Conservation (phyloP, 2,329 filamentous ascomycete genomes). For the Exutisphaerella laricina region DNA sequence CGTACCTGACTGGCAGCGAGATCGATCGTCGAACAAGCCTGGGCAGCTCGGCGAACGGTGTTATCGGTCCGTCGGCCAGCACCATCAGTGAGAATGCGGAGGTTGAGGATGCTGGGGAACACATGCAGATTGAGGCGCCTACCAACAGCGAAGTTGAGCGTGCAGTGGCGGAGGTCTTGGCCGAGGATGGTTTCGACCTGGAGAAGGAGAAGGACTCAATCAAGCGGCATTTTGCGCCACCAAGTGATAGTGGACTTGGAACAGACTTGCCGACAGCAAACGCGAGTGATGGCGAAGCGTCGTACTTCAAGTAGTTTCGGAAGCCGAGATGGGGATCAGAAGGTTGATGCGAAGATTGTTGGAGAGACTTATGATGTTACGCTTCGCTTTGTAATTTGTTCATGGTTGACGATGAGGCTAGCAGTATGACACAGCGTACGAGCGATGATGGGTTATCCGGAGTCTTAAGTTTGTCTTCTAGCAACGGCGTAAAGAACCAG, state of each 20-base stretch:
- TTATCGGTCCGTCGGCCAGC: conserved; percentile 24
- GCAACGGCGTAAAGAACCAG: no score
- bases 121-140: conserved; percentile 5
- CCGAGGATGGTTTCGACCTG: conserved; percentile 2
- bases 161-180: conserved; percentile 2
- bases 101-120: conserved; percentile 28
- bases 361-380: no score
- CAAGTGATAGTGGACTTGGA: conserved; percentile 37
- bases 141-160: conserved; percentile 12
- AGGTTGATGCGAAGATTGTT: no score
- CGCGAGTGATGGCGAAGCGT: conserved; percentile 17
- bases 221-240: conserved; percentile 27
- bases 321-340: no score
- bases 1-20: conserved; percentile 46
- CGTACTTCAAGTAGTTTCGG: no score
- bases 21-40: conserved; percentile 42
- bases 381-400: no score
- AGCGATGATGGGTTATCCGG: no score
- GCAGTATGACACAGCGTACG: no score
- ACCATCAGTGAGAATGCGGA: conserved; percentile 16
- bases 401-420: no score
- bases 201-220: conserved; percentile 18
- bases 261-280: conserved; percentile 35
- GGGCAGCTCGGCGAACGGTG: conserved; percentile 36
- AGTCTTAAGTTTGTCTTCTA: no score